Percentiles rank a stretch among this genome's conserved stretches.
Evolutionary conservation across 2,329 filamentous ascomycete genomes (phyloP).

Genomic region (Pestalotiopsis sp.): DNA sequence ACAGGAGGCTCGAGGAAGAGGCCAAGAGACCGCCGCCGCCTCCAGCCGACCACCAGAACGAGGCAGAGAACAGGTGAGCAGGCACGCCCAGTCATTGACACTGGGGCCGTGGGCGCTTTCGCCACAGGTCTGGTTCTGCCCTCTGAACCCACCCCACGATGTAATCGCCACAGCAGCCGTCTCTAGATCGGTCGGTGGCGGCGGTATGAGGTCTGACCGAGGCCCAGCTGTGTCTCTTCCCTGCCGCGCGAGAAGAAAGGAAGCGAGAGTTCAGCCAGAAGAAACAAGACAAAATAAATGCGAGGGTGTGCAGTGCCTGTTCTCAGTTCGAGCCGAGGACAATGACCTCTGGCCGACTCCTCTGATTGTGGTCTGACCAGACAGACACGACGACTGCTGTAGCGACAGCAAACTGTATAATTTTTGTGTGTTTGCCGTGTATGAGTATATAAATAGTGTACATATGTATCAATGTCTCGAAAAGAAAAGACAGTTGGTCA

Average conservation of each 20-base stretch:
- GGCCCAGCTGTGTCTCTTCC: no score
- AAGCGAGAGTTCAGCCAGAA: no score
- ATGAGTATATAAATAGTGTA: constrained; percentile 19
- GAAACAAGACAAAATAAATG: no score
- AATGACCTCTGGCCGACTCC: background rate
- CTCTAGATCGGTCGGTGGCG: no score
- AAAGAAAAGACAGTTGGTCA: constrained; percentile 4
- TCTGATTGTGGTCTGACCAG: background rate
- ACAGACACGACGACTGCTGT: background rate
- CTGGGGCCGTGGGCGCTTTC: background rate
- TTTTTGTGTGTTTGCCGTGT: background rate
- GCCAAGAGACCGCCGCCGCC: constrained; percentile 25
- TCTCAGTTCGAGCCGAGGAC: background rate
- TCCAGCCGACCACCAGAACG: background rate
- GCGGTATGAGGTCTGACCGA: no score
- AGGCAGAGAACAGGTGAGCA: background rate
- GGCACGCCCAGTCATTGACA: background rate
- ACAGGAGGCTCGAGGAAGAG: constrained; percentile 56
- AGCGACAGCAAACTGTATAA: background rate
- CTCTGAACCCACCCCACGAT: no score
- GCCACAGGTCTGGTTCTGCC: no score
- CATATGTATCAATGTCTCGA: constrained; percentile 14
- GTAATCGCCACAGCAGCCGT: no score
- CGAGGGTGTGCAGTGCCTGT: no score
- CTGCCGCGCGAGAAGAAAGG: no score